Percentiles rank a stretch among this genome's conserved stretches.
Evolutionary conservation across 139 green algal species (phyloP).

Genomic region (Picochlorum sp.): DNA sequence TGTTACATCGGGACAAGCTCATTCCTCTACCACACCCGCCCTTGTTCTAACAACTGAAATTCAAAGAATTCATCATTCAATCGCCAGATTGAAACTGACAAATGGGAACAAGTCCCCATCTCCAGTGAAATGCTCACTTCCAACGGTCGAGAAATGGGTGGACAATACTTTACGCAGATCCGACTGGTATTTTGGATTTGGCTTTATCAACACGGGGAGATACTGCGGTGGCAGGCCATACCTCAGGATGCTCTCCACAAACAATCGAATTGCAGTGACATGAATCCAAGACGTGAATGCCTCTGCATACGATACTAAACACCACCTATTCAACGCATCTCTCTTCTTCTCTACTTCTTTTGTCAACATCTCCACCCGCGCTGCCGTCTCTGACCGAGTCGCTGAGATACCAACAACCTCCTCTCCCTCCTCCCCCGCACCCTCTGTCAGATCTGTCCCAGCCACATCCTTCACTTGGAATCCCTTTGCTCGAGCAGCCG

Average conservation of each 20-base stretch:
- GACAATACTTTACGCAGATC: slow-evolving; percentile 58
- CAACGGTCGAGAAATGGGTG: slow-evolving; percentile 2
- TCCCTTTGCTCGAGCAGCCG: slow-evolving; percentile 58
- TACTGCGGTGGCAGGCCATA: slow-evolving; percentile 92
- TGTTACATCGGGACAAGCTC: no score
- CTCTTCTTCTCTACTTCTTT: slow-evolving; percentile 57
- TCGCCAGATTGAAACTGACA: slow-evolving; percentile 70
- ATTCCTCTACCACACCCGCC: no score
- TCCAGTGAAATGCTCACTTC: slow-evolving; percentile 29
- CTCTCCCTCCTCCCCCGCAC: slow-evolving; percentile 31
- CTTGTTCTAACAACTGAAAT: no score
- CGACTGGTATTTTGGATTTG: slow-evolving; percentile 48
- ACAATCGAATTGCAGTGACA: slow-evolving; percentile 80
- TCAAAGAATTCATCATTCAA: slow-evolving; percentile 25
- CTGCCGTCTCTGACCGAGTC: neutral
- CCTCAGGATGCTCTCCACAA: slow-evolving; percentile 93
- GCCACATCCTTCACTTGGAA: slow-evolving; percentile 65
- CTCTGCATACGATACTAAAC: slow-evolving; percentile 80
- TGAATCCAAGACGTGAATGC: slow-evolving; percentile 89
- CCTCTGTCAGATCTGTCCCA: slow-evolving; percentile 36
- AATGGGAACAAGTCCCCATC: slow-evolving; percentile 70
- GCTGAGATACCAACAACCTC: neutral
- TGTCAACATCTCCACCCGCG: slow-evolving; percentile 35
- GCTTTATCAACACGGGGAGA: slow-evolving; percentile 65
- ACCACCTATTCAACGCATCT: slow-evolving; percentile 73